Percentiles rank a stretch among this genome's conserved stretches.
Evolutionary conservation across 495 filamentous ascomycete genomes (phyloP).

Genomic region (Darksidea phi): DNA sequence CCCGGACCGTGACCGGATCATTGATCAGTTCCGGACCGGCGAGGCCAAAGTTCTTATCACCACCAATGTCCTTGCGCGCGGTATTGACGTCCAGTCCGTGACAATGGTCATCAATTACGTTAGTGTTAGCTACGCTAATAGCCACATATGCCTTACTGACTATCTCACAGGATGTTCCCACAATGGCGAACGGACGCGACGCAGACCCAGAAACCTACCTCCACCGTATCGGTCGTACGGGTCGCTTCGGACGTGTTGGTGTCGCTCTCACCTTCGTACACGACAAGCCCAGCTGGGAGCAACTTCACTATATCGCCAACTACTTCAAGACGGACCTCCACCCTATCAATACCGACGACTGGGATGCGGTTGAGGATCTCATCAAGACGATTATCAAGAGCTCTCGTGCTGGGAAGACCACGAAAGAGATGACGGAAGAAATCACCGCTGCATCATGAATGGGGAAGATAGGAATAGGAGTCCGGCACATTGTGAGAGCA

Average conservation of each 20-base stretch:
- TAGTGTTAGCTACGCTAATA: conserved; percentile 15
- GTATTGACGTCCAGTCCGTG: conserved; percentile 95
- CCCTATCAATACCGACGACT: conserved; percentile 64
- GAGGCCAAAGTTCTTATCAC: conserved; percentile 96
- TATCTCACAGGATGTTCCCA: conserved; percentile 56
- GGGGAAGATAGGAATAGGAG: neutral
- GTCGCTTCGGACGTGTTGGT: conserved; percentile 95
- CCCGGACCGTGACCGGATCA: conserved; percentile 73
- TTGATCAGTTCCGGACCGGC: conserved; percentile 83
- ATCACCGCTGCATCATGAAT: neutral
- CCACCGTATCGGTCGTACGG: conserved; percentile 95
- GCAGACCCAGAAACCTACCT: conserved; percentile 93
- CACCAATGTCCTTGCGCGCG: conserved; percentile 94
- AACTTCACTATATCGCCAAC: conserved; percentile 71
- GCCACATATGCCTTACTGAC: conserved; percentile 18
- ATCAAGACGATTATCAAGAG: conserved; percentile 84
- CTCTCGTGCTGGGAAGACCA: conserved; percentile 61
- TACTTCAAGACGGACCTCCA: conserved; percentile 62
- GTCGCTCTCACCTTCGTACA: conserved; percentile 90
- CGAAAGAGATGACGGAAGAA: conserved; percentile 40
- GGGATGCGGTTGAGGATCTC: conserved; percentile 79
- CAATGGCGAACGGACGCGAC: conserved; percentile 41
- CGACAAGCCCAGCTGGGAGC: conserved; percentile 70
- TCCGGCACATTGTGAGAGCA: neutral
- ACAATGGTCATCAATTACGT: conserved; percentile 97